A percentile compares a stretch with the other conserved stretches of the same genome.
phyloP scores from a whole-genome alignment of 2,329 filamentous ascomycete genomes.

The Thielaviopsis populi region DNA sequence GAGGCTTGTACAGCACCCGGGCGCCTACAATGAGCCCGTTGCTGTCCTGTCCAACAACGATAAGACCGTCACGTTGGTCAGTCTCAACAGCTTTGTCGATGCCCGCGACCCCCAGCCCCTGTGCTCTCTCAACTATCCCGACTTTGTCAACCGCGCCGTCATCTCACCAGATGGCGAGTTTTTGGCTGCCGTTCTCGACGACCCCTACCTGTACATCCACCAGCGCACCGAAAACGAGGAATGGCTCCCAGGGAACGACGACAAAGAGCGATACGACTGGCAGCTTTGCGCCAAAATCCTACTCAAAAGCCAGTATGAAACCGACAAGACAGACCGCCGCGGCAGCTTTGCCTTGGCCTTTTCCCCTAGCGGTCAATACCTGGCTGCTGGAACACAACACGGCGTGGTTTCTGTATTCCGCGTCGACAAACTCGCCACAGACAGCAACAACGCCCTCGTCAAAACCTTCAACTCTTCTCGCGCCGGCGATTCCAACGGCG shows the following conservation, averaged over 20 bases:
- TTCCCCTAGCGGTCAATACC: constrained; percentile 52
- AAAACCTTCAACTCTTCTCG: constrained; percentile 66
- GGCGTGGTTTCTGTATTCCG: constrained; percentile 66
- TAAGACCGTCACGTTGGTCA: constrained; percentile 72
- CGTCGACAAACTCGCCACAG: constrained; percentile 32
- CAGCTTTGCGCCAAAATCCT: constrained; percentile 35
- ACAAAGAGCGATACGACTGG: constrained; percentile 33
- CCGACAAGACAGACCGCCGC: constrained; percentile 40
- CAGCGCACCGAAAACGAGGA: constrained; percentile 32
- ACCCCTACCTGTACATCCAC: constrained; percentile 76
- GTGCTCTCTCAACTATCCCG: constrained; percentile 57
- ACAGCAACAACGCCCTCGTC: constrained; percentile 45
- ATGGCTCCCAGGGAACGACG: constrained; percentile 12
- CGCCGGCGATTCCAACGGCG: constrained; percentile 54
- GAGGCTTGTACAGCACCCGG: constrained; percentile 11
- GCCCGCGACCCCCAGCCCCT: constrained; percentile 39
- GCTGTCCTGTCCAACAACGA: constrained; percentile 82
- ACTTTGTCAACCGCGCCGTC: constrained; percentile 86
- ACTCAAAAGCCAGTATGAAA: constrained; percentile 41
- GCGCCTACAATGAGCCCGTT: constrained; percentile 38
- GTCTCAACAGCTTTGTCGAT: constrained; percentile 44
- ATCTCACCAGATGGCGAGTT: constrained; percentile 77
- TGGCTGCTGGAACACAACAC: constrained; percentile 67
- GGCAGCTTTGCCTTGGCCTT: constrained; percentile 70
- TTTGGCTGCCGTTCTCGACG: constrained; percentile 74